These are phyloP conservation scores for Mrakia blollopis DNA, from an alignment of 768 basidiomycete species.

Conservation along the genomic window DNA sequence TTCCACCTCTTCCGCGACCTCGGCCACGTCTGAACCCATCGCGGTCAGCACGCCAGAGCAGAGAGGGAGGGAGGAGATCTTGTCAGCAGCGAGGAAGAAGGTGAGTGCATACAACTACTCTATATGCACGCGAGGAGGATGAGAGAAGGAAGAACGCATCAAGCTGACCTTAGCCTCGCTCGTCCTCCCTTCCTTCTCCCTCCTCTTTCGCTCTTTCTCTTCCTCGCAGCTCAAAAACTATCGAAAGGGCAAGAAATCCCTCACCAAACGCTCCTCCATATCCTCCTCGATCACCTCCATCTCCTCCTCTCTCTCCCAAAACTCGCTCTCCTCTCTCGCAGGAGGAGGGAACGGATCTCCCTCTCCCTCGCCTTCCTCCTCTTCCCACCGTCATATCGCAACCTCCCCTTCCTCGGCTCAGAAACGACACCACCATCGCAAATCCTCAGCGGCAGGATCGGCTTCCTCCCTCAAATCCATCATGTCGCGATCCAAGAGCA, in stretches of 20 bases:
- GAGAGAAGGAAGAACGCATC: too few relatives aligned
- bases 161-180: not conserved
- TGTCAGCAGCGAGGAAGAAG: constrained; percentile 23
- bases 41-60: not conserved
- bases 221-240: constrained; percentile 21
- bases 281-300: constrained; percentile 5
- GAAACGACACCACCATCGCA: not conserved
- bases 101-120: not conserved
- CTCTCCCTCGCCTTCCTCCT: constrained; percentile 1
- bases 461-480: constrained; percentile 2
- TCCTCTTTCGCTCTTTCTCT: not conserved
- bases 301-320: constrained; percentile 9
- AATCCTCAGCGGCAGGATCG: constrained; percentile 14
- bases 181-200: not conserved
- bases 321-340: constrained; percentile 4
- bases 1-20: constrained; percentile 3
- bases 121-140: not conserved
- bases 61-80: constrained; percentile 17
- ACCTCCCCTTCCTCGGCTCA: not conserved
- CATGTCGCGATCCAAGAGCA: constrained; percentile 16
- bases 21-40: not conserved
- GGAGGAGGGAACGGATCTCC: not conserved
- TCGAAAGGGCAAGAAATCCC: constrained; percentile 10
- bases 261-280: constrained; percentile 18
- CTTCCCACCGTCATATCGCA: not conserved